phyloP scores from a whole-genome alignment of 176 grass and related monocot genomes.

The Olyra latifolia region DNA sequence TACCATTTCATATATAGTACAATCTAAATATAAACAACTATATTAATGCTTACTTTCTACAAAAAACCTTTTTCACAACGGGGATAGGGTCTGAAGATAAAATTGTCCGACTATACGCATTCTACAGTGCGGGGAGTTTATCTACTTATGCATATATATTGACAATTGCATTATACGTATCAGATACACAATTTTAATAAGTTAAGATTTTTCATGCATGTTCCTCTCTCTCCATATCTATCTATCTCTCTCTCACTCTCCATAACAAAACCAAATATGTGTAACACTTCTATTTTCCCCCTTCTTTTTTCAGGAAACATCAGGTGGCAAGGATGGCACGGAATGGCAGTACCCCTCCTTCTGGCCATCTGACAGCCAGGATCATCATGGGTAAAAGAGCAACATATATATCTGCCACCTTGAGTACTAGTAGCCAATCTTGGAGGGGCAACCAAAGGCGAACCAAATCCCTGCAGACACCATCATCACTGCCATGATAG shows the following conservation, averaged over 20 bases:
- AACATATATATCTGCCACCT: slow-evolving; percentile 9
- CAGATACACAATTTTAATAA: too few species aligned
- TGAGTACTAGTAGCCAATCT: slow-evolving; percentile 22
- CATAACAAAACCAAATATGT: background rate
- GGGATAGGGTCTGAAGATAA: background rate
- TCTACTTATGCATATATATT: background rate
- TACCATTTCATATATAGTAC: background rate
- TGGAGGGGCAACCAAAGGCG: slow-evolving; percentile 28
- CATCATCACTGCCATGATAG: slow-evolving; percentile 55
- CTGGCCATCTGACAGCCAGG: slow-evolving; percentile 60
- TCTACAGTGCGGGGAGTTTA: background rate
- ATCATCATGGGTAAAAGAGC: slow-evolving; percentile 59
- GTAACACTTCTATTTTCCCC: background rate
- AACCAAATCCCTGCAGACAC: slow-evolving; percentile 31
- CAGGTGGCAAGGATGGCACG: slow-evolving; percentile 44
- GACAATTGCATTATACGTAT: background rate
- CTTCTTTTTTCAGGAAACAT: slow-evolving; percentile 57
- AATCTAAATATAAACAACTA: background rate
- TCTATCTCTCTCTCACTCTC: too few species aligned
- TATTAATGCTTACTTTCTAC: background rate
- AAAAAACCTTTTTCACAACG: background rate
- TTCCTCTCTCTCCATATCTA: background rate
- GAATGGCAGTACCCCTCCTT: slow-evolving; percentile 81
- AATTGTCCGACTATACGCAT: background rate
- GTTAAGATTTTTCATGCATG: background rate